phyloP scores from a whole-genome alignment of 345 rosid species.

The Hypericum androsaemum region DNA sequence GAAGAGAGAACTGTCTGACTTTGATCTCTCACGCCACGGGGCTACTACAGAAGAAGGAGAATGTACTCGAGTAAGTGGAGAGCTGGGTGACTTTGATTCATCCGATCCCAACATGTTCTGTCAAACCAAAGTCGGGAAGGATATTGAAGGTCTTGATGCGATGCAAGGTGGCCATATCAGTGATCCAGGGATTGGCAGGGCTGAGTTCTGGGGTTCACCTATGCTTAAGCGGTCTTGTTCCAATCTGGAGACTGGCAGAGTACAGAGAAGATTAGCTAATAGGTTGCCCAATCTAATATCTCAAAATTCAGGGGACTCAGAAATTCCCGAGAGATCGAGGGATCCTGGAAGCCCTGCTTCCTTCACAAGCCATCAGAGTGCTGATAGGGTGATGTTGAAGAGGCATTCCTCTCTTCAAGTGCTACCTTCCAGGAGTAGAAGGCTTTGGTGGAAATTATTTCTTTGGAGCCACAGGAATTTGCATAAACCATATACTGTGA shows the following conservation, averaged over 20 bases:
- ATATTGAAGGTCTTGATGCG: conserved; percentile 14
- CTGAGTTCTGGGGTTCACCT: conserved; percentile 53
- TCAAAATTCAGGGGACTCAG: conserved; percentile 29
- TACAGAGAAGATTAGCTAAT: conserved; percentile 25
- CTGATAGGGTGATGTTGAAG: conserved; percentile 87
- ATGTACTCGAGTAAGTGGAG: conserved; percentile 13
- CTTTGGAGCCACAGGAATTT: conserved; percentile 93
- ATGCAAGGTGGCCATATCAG: conserved; percentile 59
- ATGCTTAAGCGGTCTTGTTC: conserved; percentile 79
- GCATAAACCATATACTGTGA: conserved; percentile 35
- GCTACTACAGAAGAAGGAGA: conserved; percentile 20
- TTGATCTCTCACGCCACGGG: conserved; percentile 34
- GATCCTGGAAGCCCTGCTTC: conserved; percentile 37
- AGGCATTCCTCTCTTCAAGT: conserved; percentile 89
- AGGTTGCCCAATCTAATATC: conserved; percentile 31
- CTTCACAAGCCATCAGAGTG: conserved; percentile 46
- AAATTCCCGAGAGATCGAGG: conserved; percentile 10
- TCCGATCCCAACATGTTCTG: conserved; percentile 16
- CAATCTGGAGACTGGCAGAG: conserved; percentile 41
- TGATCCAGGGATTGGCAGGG: conserved; percentile 65
- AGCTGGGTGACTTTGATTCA: conserved; percentile 13
- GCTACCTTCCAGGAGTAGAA: conserved; percentile 73
- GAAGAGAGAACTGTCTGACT: conserved; percentile 45
- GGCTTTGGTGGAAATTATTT: conserved; percentile 80
- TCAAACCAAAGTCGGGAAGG: conserved; percentile 14